phyloP scores from a whole-genome alignment of 2,329 filamentous ascomycete species.

The Atkinsonella hypoxylon region DNA sequence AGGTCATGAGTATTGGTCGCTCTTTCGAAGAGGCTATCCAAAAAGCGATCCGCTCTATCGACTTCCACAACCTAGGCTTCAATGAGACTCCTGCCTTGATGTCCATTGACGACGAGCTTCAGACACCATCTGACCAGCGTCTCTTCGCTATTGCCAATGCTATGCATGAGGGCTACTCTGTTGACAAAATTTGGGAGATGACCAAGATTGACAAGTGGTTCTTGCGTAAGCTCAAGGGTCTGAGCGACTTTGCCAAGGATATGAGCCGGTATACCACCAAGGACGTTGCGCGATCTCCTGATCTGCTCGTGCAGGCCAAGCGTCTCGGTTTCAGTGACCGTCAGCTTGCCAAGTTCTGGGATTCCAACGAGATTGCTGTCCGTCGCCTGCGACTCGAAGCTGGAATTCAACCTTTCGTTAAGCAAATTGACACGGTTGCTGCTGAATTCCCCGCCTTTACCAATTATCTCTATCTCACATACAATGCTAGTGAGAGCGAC shows the following conservation, averaged over 20 bases:
- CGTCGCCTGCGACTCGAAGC: constrained; percentile 74
- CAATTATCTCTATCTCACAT: constrained; percentile 94
- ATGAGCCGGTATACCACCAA: constrained; percentile 56
- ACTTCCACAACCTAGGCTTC: constrained; percentile 92
- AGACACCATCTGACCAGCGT: constrained; percentile 94
- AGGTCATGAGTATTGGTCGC: constrained; percentile 96
- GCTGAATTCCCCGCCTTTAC: constrained; percentile 91
- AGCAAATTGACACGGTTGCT: constrained; percentile 97
- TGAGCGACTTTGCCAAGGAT: constrained; percentile 77
- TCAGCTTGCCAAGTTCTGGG: constrained; percentile 88
- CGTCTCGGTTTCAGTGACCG: constrained; percentile 88
- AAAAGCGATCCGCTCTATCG: constrained; percentile 90
- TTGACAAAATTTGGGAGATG: constrained; percentile 96
- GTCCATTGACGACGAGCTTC: constrained; percentile 90
- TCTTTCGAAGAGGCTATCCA: constrained; percentile 98
- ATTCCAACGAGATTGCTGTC: constrained; percentile 85
- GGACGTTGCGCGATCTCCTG: constrained; percentile 51
- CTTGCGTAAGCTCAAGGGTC: constrained; percentile 76
- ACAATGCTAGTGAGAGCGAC: constrained; percentile 82
- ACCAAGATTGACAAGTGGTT: constrained; percentile 99
- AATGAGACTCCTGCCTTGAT: constrained; percentile 85
- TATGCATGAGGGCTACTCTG: constrained; percentile 86
- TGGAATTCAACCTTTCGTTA: constrained; percentile 78
- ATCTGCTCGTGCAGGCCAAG: constrained; percentile 73
- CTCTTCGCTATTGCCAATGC: constrained; percentile 96